Evolutionary conservation across 805 yeast genomes (phyloP).

Genomic region (Lipomyces orientalis): DNA sequence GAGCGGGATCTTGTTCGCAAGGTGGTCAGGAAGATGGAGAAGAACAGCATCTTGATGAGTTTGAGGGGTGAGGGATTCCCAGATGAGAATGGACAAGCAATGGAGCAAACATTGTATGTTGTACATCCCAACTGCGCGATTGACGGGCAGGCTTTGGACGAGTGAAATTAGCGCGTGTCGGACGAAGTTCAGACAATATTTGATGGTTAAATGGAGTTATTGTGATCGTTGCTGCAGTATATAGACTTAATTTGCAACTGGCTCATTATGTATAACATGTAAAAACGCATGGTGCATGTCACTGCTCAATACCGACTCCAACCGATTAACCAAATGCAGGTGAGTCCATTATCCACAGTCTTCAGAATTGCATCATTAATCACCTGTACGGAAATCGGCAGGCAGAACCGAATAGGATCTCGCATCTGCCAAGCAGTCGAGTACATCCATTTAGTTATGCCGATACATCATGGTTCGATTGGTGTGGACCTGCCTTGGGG

Average conservation of each 20-base stretch:
- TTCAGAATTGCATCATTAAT: no score
- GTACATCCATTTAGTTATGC: no score
- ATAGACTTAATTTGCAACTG: not conserved
- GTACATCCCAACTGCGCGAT: slow-evolving; percentile 74
- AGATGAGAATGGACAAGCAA: slow-evolving; percentile 44
- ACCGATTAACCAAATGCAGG: no score
- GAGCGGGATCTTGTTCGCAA: slow-evolving; percentile 77
- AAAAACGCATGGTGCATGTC: not conserved
- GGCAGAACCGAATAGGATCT: no score
- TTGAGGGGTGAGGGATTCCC: slow-evolving; percentile 54
- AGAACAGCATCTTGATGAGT: slow-evolving; percentile 81
- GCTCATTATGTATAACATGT: not conserved
- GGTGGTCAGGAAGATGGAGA: slow-evolving; percentile 80
- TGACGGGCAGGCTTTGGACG: slow-evolving; percentile 28
- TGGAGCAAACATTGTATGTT: slow-evolving; percentile 50
- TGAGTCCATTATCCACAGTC: no score
- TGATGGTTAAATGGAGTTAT: not conserved
- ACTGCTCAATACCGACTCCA: no score
- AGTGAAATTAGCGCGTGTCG: not conserved
- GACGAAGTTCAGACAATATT: not conserved
- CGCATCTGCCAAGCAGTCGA: no score
- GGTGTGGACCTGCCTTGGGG: no score
- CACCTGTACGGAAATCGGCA: no score
- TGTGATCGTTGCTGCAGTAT: not conserved
- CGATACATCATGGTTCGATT: no score